phyloP scores from a whole-genome alignment of 345 rosid genomes.

The Lumnitzera racemosa region DNA sequence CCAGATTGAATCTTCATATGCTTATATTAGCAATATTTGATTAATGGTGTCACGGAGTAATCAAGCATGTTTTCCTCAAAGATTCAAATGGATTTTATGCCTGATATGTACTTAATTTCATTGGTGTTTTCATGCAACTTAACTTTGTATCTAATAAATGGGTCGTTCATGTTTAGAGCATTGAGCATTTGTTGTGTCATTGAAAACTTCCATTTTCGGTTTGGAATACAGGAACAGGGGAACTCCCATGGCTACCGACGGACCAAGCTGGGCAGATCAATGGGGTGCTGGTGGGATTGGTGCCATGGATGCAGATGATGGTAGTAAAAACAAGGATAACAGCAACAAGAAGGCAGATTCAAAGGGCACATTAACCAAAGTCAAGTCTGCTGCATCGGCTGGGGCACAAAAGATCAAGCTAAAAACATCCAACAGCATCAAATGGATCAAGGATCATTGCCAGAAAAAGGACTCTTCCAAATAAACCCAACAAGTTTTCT shows the following conservation, averaged over 20 bases:
- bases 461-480: constrained; percentile 25
- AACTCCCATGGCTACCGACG: constrained; percentile 49
- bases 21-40: no score
- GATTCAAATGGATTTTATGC: no score
- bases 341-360: constrained; percentile 26
- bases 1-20: no score
- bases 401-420: constrained; percentile 31
- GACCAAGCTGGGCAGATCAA: constrained; percentile 94
- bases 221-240: no score
- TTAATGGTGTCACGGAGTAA: no score
- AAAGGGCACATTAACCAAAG: constrained; percentile 31
- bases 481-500: not conserved
- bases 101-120: no score
- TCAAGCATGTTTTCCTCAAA: no score
- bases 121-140: no score
- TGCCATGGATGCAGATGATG: constrained; percentile 36
- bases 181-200: no score
- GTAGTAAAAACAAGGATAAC: constrained; percentile 23
- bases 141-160: no score
- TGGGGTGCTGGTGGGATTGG: constrained; percentile 85
- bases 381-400: constrained; percentile 23
- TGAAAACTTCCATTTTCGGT: no score
- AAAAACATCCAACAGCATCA: constrained; percentile 34
- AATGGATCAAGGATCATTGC: constrained; percentile 54
- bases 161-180: no score